Percentiles rank a stretch among this genome's conserved stretches.
phyloP scores from a whole-genome alignment of 371 early-diverging fungal genomes.

The Mortierella polycephala region DNA sequence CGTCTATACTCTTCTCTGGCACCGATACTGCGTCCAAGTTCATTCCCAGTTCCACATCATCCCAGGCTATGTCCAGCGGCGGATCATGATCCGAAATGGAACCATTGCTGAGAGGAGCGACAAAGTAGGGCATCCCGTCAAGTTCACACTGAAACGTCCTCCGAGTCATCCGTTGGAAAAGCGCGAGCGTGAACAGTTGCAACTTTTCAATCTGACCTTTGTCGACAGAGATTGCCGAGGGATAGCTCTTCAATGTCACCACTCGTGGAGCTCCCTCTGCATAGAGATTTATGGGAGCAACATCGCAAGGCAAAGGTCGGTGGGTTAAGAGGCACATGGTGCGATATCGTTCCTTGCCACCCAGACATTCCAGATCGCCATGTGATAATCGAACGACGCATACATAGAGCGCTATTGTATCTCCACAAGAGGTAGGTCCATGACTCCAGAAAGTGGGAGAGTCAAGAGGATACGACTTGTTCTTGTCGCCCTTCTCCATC shows the following conservation, averaged over 20 bases:
- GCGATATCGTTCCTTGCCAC: slow-evolving; percentile 54
- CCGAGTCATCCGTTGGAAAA: slow-evolving; percentile 63
- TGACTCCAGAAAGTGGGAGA: slow-evolving; percentile 26
- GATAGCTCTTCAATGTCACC: slow-evolving; percentile 16
- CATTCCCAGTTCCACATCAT: slow-evolving; percentile 53
- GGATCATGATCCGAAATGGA: slow-evolving; percentile 43
- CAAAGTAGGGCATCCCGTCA: slow-evolving; percentile 63
- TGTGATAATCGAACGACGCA: slow-evolving; percentile 9
- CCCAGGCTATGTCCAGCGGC: slow-evolving; percentile 66
- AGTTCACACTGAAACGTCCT: slow-evolving; percentile 64
- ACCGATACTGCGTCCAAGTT: slow-evolving; percentile 8
- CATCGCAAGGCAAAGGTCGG: slow-evolving; percentile 56
- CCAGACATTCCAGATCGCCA: slow-evolving; percentile 11
- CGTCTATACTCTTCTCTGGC: slow-evolving; percentile 17
- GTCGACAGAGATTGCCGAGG: slow-evolving; percentile 38
- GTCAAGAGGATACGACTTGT: slow-evolving; percentile 12
- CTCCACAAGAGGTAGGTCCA: neutral
- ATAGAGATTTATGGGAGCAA: slow-evolving; percentile 58
- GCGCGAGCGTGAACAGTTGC: slow-evolving; percentile 62
- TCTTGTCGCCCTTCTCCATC: slow-evolving; percentile 13
- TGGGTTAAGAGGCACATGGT: slow-evolving; percentile 62
- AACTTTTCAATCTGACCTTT: slow-evolving; percentile 54
- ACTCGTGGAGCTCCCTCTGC: slow-evolving; percentile 52
- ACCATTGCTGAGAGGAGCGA: slow-evolving; percentile 61
- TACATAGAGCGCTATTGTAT: neutral